phyloP scores from a whole-genome alignment of 1,284 basidiomycete species.

The Rhodotorula sp. region DNA sequence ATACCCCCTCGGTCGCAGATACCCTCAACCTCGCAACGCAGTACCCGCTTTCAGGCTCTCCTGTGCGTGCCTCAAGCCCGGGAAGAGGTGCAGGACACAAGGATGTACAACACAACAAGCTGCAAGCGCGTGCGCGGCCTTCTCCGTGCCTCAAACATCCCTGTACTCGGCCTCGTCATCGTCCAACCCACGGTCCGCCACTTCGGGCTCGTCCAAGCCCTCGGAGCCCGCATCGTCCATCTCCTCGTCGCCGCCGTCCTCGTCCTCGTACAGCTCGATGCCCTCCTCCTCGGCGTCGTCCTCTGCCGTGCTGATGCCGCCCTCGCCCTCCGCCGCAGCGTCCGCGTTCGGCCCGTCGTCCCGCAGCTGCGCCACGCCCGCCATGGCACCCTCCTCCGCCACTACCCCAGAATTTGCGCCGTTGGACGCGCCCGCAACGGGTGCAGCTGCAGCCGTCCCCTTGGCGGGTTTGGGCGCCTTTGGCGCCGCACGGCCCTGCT shows the following conservation, averaged over 20 bases:
- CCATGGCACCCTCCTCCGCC: conserved; percentile 45
- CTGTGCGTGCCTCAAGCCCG: not conserved
- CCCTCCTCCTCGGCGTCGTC: conserved; percentile 32
- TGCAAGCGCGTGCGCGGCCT: not conserved
- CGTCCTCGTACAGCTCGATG: conserved; percentile 43
- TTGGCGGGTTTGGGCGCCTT: not conserved
- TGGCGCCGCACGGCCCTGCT: conserved; percentile 44
- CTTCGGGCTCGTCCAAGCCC: conserved; percentile 46
- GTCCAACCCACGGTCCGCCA: conserved; percentile 8
- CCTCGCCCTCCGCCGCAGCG: not conserved
- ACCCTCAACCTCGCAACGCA: conserved; percentile 4
- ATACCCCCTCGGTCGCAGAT: not conserved
- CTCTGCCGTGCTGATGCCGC: conserved; percentile 21
- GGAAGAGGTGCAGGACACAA: not conserved
- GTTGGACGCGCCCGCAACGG: not conserved
- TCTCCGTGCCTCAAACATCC: conserved; percentile 6
- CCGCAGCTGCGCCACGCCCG: conserved; percentile 40
- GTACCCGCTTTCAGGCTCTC: not conserved
- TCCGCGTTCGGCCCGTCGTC: conserved; percentile 15
- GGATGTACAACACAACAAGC: not conserved
- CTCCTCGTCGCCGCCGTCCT: conserved; percentile 42
- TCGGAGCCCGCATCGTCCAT: conserved; percentile 47
- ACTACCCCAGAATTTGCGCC: not conserved
- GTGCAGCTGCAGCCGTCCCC: not conserved
- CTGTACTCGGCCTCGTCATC: conserved; percentile 7